Evolutionary conservation across 23 red algal species (phyloP).

Genomic region (Cyanidioschyzon merolae): DNA sequence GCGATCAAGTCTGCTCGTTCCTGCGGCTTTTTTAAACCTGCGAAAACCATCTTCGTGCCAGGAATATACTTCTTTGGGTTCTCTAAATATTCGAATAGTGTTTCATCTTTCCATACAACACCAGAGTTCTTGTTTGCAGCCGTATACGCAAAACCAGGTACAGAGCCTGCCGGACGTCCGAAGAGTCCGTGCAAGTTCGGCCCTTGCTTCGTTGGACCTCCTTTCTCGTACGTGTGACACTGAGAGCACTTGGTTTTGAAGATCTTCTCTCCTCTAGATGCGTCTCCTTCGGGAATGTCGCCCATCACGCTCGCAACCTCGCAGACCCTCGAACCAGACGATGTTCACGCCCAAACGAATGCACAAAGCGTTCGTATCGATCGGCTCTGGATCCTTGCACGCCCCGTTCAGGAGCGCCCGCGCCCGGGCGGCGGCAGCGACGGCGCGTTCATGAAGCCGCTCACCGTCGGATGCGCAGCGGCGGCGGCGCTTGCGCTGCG

Average conservation of each 20-base stretch:
- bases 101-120: slow-evolving; percentile 82
- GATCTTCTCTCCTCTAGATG: slow-evolving; percentile 63
- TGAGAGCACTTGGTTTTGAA: slow-evolving; percentile 99
- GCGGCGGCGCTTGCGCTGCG: too few relatives aligned
- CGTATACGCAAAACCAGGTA: slow-evolving; percentile 83
- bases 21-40: slow-evolving; percentile 84
- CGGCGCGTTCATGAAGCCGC: too few relatives aligned
- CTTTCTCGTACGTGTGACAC: slow-evolving; percentile 83
- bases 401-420: too few relatives aligned
- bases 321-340: background rate
- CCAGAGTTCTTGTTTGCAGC: slow-evolving; percentile 99
- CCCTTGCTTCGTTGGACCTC: slow-evolving; percentile 36
- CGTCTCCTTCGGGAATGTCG: slow-evolving; percentile 3
- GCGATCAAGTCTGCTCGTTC: slow-evolving; percentile 93
- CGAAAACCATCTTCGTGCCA: slow-evolving; percentile 99
- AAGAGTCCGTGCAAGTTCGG: slow-evolving; percentile 94
- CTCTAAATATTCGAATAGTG: slow-evolving; percentile 80
- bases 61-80: slow-evolving; percentile 99
- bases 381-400: too few relatives aligned
- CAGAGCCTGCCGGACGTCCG: slow-evolving; percentile 65
- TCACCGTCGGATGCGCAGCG: too few relatives aligned
- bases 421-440: too few relatives aligned
- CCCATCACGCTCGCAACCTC: background rate
- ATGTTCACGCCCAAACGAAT: too few relatives aligned
- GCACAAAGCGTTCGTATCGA: too few relatives aligned